Conservation (phyloP, 768 basidiomycete genomes). For the Boletellus emodensis region DNA sequence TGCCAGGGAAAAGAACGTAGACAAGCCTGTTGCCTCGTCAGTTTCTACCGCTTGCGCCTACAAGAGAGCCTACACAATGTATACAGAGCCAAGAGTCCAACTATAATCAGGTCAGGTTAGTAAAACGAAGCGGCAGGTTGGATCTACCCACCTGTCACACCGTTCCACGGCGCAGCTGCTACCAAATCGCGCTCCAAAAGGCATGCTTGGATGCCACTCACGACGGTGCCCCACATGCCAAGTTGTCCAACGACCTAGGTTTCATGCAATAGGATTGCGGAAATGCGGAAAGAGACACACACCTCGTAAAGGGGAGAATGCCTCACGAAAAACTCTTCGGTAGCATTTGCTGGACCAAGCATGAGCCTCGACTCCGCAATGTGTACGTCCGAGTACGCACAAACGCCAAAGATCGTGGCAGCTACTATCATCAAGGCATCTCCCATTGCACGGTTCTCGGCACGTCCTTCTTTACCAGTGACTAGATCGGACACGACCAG, state of each 20-base stretch:
- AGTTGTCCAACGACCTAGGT: slow-evolving; percentile 73
- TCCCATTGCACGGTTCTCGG: slow-evolving; percentile 62
- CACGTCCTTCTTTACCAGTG: slow-evolving; percentile 68
- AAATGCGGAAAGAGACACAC: background rate
- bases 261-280: background rate
- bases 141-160: slow-evolving; percentile 51
- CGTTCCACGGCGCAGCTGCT: slow-evolving; percentile 64
- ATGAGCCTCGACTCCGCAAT: background rate
- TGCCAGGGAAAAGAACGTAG: slow-evolving; percentile 78
- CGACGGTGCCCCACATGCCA: slow-evolving; percentile 78
- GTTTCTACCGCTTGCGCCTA: background rate
- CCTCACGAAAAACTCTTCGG: slow-evolving; percentile 84
- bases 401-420: slow-evolving; percentile 80
- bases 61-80: slow-evolving; percentile 31
- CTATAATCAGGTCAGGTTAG: slow-evolving; percentile 35
- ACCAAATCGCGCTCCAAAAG: slow-evolving; percentile 64
- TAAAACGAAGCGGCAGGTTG: slow-evolving; percentile 19
- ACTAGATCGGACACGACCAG: slow-evolving; percentile 75
- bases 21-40: slow-evolving; percentile 49
- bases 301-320: slow-evolving; percentile 77
- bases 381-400: slow-evolving; percentile 40
- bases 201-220: slow-evolving; percentile 72
- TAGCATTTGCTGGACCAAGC: slow-evolving; percentile 65
- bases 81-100: slow-evolving; percentile 46
- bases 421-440: slow-evolving; percentile 84